Evolutionary conservation across 2,329 filamentous ascomycete species (phyloP), one percentile per base, ranked within the genome.

Genomic region (Exophiala phaeomuriformis): DNA sequence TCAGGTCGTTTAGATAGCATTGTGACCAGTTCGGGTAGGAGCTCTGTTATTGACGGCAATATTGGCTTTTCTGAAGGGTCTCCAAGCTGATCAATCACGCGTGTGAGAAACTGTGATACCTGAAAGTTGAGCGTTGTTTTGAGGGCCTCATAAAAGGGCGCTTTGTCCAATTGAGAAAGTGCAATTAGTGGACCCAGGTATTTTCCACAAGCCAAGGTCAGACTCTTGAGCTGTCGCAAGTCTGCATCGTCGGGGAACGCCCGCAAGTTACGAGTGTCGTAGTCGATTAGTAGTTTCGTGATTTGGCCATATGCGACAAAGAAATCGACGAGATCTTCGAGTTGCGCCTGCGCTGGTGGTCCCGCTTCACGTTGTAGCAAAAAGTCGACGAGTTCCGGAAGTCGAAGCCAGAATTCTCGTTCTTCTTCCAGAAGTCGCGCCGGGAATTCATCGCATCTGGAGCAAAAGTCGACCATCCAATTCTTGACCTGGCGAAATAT

Each of bases 351-450:
- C 9, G 59, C 50, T 42, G 60, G 56, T 36, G 58, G 54, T n/a
- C 54, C 51, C 9, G 43, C 36, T 28, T 61, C 55, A 64, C 74
- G 66, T 51, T 69, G 68, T 46, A 75, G 57, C 30, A 76, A 55
- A 41, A 56, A 58, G 52, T 75, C 71, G 27, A 73, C 52, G 12
- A 76, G 40, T 2, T 54, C 56, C 7, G 74, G 73, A 5, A 76
- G 47, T 9, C 69, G 66, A 32, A 71, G 67, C 73, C 74, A 76
- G 55, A 77, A 73, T 3, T 72, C 70, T 28, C 64, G 64, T 35
- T 75, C 68, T 7, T 73, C 68, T 5, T 64, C 52, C 36, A 70
- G 64, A 4, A 69, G 60, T 41, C 70, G 67, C 19, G 65, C 60
- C 0, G 67, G 65, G 3, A 74, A 55, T 19, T 63, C 64, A 36